Evolutionary conservation across 1,284 basidiomycete genomes (phyloP).

Genomic region (Neonothopanus nambi): DNA sequence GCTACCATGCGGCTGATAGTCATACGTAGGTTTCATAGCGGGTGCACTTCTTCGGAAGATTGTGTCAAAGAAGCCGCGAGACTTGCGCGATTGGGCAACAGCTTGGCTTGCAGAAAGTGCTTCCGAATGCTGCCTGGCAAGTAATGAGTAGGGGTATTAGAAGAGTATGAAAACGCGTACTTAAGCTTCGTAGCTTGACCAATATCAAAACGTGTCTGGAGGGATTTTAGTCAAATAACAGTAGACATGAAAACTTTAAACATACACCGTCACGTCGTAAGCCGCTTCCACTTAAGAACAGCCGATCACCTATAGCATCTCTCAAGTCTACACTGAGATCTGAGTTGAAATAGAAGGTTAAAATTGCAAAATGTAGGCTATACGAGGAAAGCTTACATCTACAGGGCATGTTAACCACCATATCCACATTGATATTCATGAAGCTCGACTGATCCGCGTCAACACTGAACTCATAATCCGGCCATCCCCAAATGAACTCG

Average conservation of each 20-base stretch:
- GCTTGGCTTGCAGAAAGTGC: constrained; percentile 67
- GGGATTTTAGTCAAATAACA: constrained; percentile 8
- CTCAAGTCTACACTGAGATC: constrained; percentile 87
- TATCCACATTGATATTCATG: constrained; percentile 86
- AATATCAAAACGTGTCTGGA: constrained; percentile 78
- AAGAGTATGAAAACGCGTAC: constrained; percentile 35
- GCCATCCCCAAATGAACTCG: constrained; percentile 92
- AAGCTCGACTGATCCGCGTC: constrained; percentile 63
- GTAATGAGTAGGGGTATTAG: constrained; percentile 2
- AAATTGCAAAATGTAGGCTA: too few species aligned
- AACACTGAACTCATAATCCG: constrained; percentile 83
- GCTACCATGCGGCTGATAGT: constrained; percentile 62
- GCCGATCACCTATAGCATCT: constrained; percentile 89
- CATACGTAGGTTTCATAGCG: constrained; percentile 70
- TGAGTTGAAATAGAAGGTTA: constrained; percentile 30
- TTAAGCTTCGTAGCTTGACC: constrained; percentile 78
- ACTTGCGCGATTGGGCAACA: constrained; percentile 67
- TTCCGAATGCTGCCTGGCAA: constrained; percentile 56
- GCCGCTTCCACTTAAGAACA: constrained; percentile 78
- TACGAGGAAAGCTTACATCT: constrained; percentile 57
- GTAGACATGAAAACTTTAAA: constrained; percentile 15
- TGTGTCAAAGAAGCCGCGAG: constrained; percentile 65
- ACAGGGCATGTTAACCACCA: constrained; percentile 92
- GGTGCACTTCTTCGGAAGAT: constrained; percentile 43
- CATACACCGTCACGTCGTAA: constrained; percentile 86